These are phyloP conservation scores for Termitomyces sp. DNA, from an alignment of 768 basidiomycete species.

Conservation along the genomic window DNA sequence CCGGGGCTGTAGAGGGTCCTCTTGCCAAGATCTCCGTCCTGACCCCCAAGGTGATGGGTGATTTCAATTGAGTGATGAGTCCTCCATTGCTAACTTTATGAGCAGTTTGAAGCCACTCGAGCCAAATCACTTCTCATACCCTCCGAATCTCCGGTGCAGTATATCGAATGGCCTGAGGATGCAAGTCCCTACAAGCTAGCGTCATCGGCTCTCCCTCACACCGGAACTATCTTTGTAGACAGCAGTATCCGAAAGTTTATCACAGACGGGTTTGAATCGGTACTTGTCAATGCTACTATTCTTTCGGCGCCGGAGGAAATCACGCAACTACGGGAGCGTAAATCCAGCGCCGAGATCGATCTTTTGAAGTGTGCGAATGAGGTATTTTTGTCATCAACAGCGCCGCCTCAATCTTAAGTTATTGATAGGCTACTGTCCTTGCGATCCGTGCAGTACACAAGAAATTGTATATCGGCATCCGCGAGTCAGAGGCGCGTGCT, in stretches of 20 bases:
- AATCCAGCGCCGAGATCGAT: constrained; percentile 67
- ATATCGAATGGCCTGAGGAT: constrained; percentile 65
- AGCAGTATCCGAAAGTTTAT: constrained; percentile 61
- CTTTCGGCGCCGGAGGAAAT: constrained; percentile 54
- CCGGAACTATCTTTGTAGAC: constrained; percentile 56
- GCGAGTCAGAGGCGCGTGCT: constrained; percentile 64
- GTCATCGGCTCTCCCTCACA: constrained; percentile 20
- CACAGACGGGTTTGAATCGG: constrained; percentile 56
- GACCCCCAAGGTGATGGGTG: constrained; percentile 50
- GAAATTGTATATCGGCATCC: constrained; percentile 67
- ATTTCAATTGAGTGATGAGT: background rate
- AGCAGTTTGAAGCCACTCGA: constrained; percentile 66
- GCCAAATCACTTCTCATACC: constrained; percentile 62
- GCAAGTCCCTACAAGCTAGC: constrained; percentile 62
- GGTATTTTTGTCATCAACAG: constrained; percentile 35
- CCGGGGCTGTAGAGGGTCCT: constrained; percentile 24
- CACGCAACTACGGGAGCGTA: constrained; percentile 67
- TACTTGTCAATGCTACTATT: constrained; percentile 36
- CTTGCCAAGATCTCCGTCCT: constrained; percentile 55
- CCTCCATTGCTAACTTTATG: background rate
- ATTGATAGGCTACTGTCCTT: constrained; percentile 67
- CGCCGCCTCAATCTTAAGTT: constrained; percentile 2
- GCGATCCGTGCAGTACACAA: constrained; percentile 66
- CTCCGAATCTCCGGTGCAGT: constrained; percentile 35
- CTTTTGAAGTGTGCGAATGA: constrained; percentile 80